Evolutionary conservation across 2,329 filamentous ascomycete genomes (phyloP), one percentile per base, ranked within the genome.

Genomic region (Fusarium sp.): DNA sequence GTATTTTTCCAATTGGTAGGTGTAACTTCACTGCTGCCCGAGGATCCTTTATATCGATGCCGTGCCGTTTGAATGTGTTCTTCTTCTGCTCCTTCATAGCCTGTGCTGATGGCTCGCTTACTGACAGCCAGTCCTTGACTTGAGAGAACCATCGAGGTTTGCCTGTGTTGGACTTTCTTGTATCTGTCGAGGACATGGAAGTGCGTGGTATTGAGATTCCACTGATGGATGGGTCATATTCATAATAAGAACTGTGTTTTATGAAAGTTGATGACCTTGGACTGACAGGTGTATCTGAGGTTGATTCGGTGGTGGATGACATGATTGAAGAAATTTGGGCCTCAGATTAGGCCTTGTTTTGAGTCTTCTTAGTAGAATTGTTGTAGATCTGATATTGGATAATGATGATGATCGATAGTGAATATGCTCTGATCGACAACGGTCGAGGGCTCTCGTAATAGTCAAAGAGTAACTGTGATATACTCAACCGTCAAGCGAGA

Each of bases 51-150:
- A 75, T 75, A 18, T 81, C 74, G 51, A 86, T 74, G 20, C 83
- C 83, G n/a, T 82, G 80, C 41, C 77, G 82, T 46, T 79, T 77
- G 65, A 79, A 85, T 2, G 79, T 76, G 15, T 79, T 77, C 53
- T 77, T 80, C 69, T 81, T 83, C 65, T 85, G 82, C 15, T 82
- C 74, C 67, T 81, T 83, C 67, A 85, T 77, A 2, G 83, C 85
- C 44, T 84, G 81, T 3, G 79, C 78, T 1, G 84, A 86, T 12
- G 85, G 84, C 65, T 87, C 85, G 47, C 81, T 83, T 23, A 80
- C 78, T 3, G 78, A 78, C 9, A 86, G 72, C 85, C 85, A 86
- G 44, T 77, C 79, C 61, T 83, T 86, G 47, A 85, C 72, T 30
- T 82, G 80, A 8, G 75, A 75, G 23, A 84, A 57, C 81, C 83